Base-by-base conservation (phyloP, 495 filamentous ascomycete species). In the Sabuloglossum arenarium region DNA sequence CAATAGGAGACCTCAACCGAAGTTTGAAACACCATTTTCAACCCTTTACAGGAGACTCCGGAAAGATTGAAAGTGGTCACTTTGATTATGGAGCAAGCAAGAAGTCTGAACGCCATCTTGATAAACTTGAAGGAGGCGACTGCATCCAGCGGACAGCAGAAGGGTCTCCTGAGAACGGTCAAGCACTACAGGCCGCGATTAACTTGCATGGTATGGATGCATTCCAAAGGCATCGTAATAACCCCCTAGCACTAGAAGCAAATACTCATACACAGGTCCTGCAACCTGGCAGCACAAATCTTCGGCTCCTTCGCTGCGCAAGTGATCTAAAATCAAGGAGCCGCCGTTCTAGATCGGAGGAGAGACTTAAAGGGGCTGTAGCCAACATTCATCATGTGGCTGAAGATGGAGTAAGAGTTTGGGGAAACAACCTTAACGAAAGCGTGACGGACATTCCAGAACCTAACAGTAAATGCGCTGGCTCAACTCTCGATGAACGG, bases 341-440 rank as follows among this genome's bases (percentile, higher is more conserved):
- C 1, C 28, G 2, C 28, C 1, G 11, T 27, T 28, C 60, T 0
- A 57, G 73, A 29, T 63, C 69, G 49, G 73, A 77, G 59, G 73
- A 76, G 63, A 69, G 67, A 0, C 70, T 56, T 46, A 45, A 39
- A 60, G 6, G 19, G 27, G 24, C 23, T 46, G 16, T 32, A 25
- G 25, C 58, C 32, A 54, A 61, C 52, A 10, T 56, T 53, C 51
- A 9, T n/a, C 11, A 43, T 19, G 1, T 56, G 27, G 42, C 21
- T 6, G 56, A 58, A 51, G 55, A 56, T 31, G 55, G 55, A 12
- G 55, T 51, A 31, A 23, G 11, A 12, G 9, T 46, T 46, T 21
- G 14, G 37, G 37, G 28, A 23, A 29, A 23, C 24, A 29, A 21
- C 11, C 56, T 30, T 32, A 55, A 54, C 19, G 42, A 47, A 21